Base-by-base conservation (phyloP, 352 stramenopile species). In the Globisporangium acanthophoron region DNA sequence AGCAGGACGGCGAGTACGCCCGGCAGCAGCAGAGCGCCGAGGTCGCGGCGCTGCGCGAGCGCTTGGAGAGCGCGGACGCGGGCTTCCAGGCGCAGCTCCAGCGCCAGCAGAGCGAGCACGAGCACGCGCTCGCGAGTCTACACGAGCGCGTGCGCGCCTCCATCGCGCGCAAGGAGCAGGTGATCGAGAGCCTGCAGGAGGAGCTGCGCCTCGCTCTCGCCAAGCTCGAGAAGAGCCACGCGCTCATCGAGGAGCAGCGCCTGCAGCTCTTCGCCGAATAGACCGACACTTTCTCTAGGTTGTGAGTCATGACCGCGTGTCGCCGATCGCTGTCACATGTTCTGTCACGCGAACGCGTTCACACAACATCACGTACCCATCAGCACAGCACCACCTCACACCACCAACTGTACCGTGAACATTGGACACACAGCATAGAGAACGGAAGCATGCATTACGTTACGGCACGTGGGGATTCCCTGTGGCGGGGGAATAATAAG, bases 181-280 rank as follows among this genome's bases (percentile, higher is more conserved):
- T 69, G 43, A 88, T 91, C 41, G 64, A 64, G 9, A 79, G 76
- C 8, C 63, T 90, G 15, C 79, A 89, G 29, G 83, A 88, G 33
- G 79, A 91, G 40, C 54, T 87, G 46, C 77, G 88, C 64, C 44
- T 91, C 51, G 51, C 82, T n/a, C 74, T 87, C n/a, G 80, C 79
- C 3, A 83, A 90, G 57, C 68, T 93, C 1, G 72, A 89, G 20
- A 91, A 89, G 58, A 89, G 79, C 52, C 70, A 86, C 37, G 73
- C 75, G 21, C 71, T 92, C 20, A 87, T 92, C 21, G 76, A 89
- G 37, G 79, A 91, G 33, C 83, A 93, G 60, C 73, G 83, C 4
- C 41, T 73, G 44, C 83, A 91, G 55, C 66, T 91, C 53, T 92
- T 87, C 54, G 73, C 69, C 24, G 72, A 77, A 20, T 77, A 70